Evolutionary conservation across 306 rosid genomes (phyloP), one percentile per base, ranked within the genome.

Genomic region (Nissolia schottii): DNA sequence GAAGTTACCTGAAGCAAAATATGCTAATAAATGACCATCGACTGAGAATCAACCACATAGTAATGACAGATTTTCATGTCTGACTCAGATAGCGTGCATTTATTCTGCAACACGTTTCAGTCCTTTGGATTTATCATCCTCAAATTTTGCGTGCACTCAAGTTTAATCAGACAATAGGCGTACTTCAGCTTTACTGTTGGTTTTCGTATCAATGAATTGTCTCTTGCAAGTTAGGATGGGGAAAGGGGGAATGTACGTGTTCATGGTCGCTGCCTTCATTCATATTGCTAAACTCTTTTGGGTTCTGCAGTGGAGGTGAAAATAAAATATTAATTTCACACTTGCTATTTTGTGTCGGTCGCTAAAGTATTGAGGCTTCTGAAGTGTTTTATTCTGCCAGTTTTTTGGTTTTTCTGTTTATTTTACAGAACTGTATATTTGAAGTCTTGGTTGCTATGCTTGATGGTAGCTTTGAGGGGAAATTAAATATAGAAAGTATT

Each of bases 11-110:
- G 55, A 56, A 43, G 66, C 46, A 68, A 29, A 40, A 38, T 51
- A 15, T 55, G 40, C 46, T 24, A 2, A 14, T 54, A 37, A 60
- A 31, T 80, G 23, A 48, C 54, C 37, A 18, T 12, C 55, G 19
- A 9, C 6, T 34, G 24, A 31, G 24, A 74, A 51, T 74, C 7
- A 37, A 43, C 48, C 35, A 31, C 20, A 34, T 35, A 38, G 18
- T 49, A 58, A 55, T 16, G 25, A 16, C 11, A 13, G 55, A 25
- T 53, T 32, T n/a, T 46, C 8, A 29, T 54, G 62, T 54, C 71
- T 37, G 75, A 76, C 70, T 79, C 66, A 67, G 74, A 59, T 60
- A 53, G 55, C 43, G 16, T 56, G 77, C 51, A 16, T 58, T 22
- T 37, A 18, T 67, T 38, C 29, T 32, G 56, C 12, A 49, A 76